Evolutionary conservation across 768 basidiomycete genomes (phyloP), one percentile per base, ranked within the genome.

Genomic region (Paxillus involutus): DNA sequence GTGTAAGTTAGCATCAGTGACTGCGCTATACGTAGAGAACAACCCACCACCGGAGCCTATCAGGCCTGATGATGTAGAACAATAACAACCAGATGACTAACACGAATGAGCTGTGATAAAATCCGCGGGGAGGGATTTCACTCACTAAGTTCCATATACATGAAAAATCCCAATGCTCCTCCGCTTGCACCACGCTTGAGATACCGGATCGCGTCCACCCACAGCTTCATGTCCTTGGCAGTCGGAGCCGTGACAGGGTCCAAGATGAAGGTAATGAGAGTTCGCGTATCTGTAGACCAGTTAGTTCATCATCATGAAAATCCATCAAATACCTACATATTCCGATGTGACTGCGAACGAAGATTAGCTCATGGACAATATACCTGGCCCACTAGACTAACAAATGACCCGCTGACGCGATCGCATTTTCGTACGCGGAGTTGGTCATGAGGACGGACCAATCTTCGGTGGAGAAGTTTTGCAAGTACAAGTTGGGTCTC

Each of bases 391-490:
- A 3, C 10, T 45, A 17, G 13, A 49, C 44, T 32, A n/a, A 47
- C 39, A 51, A 44, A 49, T 40, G 24, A 9, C 67, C 68, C 63
- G 76, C 77, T 9, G 73, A 74, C 26, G 74, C 80, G 45, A 82
- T 80, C 2, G 76, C 79, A 56, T 78, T 79, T 57, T 71, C 63
- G 56, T 80, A 81, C 11, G 78, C 61, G 7, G 78, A 79, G 59
- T 82, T 84, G 4, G 80, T 82, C 64, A 76, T 63, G 29, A 82
- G 66, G 1, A 82, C 62, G 3, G 74, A 75, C 78, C 79, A 81
- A 62, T 83, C 80, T 59, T 80, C 77, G 0, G 76, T 77, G 17
- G 75, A 72, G 67, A 84, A 82, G 62, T 80, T 82, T 55, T 82
- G 80, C 14, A 82, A 70, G 56, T 82, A 82, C 45, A 81, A 56